These are phyloP conservation scores for Eimeria sp. DNA, from an alignment of 169 alveolate species.

Conservation along the genomic window DNA sequence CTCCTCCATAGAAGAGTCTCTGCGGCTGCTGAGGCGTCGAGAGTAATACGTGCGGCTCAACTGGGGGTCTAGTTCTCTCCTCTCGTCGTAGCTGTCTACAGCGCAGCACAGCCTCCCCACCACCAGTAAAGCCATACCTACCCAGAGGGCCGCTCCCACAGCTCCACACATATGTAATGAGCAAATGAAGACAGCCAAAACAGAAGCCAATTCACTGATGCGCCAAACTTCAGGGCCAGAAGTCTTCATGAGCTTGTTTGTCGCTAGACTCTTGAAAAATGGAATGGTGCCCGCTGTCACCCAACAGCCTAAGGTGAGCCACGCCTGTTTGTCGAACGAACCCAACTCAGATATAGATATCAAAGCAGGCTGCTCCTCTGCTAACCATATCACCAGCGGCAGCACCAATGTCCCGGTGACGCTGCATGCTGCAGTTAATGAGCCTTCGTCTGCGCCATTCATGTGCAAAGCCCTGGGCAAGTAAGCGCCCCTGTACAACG, in stretches of 20 bases:
- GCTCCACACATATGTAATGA: constrained; percentile 18
- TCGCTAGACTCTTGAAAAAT: constrained; percentile 58
- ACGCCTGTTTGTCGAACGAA: constrained; percentile 3
- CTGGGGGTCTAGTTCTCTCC: not conserved
- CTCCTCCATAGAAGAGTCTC: constrained; percentile 35
- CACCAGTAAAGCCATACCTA: constrained; percentile 50
- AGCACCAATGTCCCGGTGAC: constrained; percentile 49
- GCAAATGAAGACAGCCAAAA: constrained; percentile 8
- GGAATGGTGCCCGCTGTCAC: constrained; percentile 51
- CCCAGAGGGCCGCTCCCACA: constrained; percentile 31
- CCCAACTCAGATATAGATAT: not conserved
- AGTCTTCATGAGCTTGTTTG: constrained; percentile 56
- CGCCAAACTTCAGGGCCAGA: constrained; percentile 75
- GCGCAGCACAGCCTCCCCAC: constrained; percentile 61
- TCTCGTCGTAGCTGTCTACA: constrained; percentile 51
- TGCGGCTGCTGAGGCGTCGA: constrained; percentile 55
- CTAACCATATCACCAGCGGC: constrained; percentile 19
- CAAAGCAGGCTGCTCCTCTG: not conserved
- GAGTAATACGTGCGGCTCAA: constrained; percentile 45
- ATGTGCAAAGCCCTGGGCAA: constrained; percentile 49
- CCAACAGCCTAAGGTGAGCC: constrained; percentile 79
- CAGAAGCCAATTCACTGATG: constrained; percentile 66
- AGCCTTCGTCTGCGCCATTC: constrained; percentile 50
- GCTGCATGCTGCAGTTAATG: constrained; percentile 49
- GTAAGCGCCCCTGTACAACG: constrained; percentile 30